A percentile compares a stretch with the other conserved stretches of the same genome.
Conservation (phyloP, 345 rosid species). For the Cardamine chenopodiifolia region DNA sequence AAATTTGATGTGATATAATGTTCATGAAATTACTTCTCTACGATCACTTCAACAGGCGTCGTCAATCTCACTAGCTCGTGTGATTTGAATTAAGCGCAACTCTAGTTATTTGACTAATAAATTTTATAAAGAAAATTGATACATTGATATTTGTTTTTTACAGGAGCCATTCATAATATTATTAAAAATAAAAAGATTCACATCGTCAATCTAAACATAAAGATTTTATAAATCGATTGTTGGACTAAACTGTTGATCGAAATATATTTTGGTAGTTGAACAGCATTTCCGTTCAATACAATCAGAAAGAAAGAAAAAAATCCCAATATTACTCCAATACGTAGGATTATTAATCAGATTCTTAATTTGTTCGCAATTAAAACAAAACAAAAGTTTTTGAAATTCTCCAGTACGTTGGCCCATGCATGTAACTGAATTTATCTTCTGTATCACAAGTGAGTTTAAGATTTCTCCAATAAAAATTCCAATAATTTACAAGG, state of each 20-base stretch:
- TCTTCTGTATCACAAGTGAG: constrained; percentile 17
- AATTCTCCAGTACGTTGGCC: neutral
- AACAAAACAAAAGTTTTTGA: neutral
- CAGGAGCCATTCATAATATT: no score
- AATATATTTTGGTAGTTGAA: neutral
- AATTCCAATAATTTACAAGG: constrained; percentile 25
- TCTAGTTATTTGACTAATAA: no score
- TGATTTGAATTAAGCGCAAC: no score
- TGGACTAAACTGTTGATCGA: neutral
- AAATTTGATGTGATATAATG: no score
- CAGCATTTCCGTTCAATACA: neutral
- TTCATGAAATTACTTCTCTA: no score
- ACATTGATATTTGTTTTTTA: no score
- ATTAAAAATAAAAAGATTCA: no score
- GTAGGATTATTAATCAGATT: neutral
- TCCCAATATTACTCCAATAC: neutral
- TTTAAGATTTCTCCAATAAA: constrained; percentile 29
- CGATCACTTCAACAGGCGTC: neutral
- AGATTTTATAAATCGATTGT: no score
- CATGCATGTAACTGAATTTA: constrained; percentile 19
- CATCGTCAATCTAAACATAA: neutral
- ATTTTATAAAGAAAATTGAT: no score
- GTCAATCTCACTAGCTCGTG: neutral
- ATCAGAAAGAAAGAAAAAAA: neutral
- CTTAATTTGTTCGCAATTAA: neutral